Evolutionary conservation across 192 early-diverging fungal genomes (phyloP).

Genomic region (Cetraspora pellucida): DNA sequence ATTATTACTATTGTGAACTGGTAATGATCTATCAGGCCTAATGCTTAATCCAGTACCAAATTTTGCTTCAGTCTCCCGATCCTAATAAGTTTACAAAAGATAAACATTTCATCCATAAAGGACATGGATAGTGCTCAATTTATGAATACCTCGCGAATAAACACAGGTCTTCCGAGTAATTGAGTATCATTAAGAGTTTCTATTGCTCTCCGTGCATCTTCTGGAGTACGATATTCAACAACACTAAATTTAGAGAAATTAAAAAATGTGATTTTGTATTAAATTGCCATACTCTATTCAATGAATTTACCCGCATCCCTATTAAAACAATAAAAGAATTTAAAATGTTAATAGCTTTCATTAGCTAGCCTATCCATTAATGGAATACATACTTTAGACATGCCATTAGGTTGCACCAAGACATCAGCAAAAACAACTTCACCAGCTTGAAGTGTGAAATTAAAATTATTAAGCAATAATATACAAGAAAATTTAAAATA

Average conservation of each 20-base stretch:
- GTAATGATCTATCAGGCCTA: conserved; percentile 28
- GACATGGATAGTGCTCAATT: not conserved
- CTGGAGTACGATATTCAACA: conserved; percentile 74
- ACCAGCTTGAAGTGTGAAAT: conserved; percentile 54
- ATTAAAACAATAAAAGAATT: conserved; percentile 1
- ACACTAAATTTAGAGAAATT: conserved; percentile 48
- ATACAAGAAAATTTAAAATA: no score
- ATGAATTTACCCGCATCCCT: conserved; percentile 36
- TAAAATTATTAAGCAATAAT: not conserved
- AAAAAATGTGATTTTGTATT: not conserved
- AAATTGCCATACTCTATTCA: not conserved
- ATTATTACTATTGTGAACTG: conserved; percentile 22
- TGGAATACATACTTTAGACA: conserved; percentile 61
- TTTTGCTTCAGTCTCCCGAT: conserved; percentile 61
- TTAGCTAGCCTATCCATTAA: not conserved
- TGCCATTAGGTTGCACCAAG: conserved; percentile 56
- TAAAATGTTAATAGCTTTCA: not conserved
- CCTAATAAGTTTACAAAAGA: conserved; percentile 42
- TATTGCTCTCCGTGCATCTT: conserved; percentile 79
- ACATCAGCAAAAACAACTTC: conserved; percentile 79
- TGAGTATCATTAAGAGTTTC: conserved; percentile 64
- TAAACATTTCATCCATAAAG: not conserved
- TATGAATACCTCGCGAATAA: conserved; percentile 70
- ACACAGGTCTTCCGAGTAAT: conserved; percentile 73
- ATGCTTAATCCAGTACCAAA: conserved; percentile 39